Percentiles rank a stretch among this genome's conserved stretches.
These are phyloP conservation scores for Nigrograna mackinnonii DNA, from an alignment of 2,329 filamentous ascomycete species.

Conservation along the genomic window DNA sequence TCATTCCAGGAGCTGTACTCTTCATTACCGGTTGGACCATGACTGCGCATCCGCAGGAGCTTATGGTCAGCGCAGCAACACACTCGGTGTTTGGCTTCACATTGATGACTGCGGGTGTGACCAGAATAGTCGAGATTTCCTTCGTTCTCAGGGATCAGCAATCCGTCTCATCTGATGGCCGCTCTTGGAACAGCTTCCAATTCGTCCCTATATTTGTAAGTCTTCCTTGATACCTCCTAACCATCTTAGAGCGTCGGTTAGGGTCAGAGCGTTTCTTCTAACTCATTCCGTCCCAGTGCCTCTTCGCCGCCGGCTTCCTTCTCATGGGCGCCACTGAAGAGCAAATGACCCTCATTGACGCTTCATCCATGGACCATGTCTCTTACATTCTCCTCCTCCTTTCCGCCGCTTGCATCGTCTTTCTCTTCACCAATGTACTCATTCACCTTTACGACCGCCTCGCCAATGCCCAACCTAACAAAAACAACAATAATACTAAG, in stretches of 20 bases:
- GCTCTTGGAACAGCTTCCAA: conserved; percentile 73
- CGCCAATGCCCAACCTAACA: no score
- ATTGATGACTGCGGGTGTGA: conserved; percentile 84
- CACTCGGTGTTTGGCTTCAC: conserved; percentile 93
- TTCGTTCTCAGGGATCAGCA: conserved; percentile 80
- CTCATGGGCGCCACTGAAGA: conserved; percentile 99
- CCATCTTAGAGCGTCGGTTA: no score
- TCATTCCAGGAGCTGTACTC: conserved; percentile 90
- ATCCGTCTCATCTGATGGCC: conserved; percentile 67
- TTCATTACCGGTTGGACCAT: conserved; percentile 94
- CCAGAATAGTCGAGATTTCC: conserved; percentile 86
- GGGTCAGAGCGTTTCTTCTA: no score
- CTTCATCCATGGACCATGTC: conserved; percentile 80
- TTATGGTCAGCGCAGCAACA: conserved; percentile 83
- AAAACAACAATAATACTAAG: no score
- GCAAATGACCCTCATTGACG: conserved; percentile 80
- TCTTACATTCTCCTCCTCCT: conserved; percentile 66
- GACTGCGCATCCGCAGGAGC: conserved; percentile 84
- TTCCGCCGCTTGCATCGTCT: background rate
- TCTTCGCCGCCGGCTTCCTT: conserved; percentile 90
- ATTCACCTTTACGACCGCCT: no score
- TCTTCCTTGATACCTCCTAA: conserved; percentile 20
- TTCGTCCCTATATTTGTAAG: conserved; percentile 72
- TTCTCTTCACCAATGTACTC: background rate
- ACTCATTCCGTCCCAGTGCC: conserved; percentile 60